Evolutionary conservation across 2,329 filamentous ascomycete genomes (phyloP), one percentile per base, ranked within the genome.

Genomic region (Emergomyces pasteurianus): DNA sequence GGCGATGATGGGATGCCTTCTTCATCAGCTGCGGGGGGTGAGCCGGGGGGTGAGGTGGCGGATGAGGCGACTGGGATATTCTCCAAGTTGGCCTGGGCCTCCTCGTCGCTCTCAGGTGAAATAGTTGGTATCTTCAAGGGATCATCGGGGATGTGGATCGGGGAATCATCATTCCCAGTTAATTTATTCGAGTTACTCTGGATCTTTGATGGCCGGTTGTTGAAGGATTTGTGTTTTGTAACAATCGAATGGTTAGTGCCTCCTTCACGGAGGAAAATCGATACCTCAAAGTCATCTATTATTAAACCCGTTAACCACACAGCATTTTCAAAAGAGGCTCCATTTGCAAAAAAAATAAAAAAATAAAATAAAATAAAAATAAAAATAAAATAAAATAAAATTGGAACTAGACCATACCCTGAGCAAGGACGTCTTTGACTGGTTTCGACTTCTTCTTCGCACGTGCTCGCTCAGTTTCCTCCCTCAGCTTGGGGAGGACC

Each of bases 251-350:
- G 94, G 16, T 91, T 85, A 2, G 88, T 92, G 58, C 84, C 86
- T 8, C 88, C 88, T 73, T 96, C 90, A 53, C 89, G 95, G 65
- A 99, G 79, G 75, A 96, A 97, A 65, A 99, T 88, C 43, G 91
- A 89, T 16, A 96, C 90, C 71, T 97, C 91, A 71, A 96, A 99
- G 67, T 96, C 92, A 74, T 96, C 92, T 94, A 67, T 60, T 49
- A 21, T 23, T n/a, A n/a, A 16, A n/a, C 26, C 12, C 31, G 31
- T 63, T 49, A 63, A 40, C 38, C 5, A 28, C 23, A 10, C 14
- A 21, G 18, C 43, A 34, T 8, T 49, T 31, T 42, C 36, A n/a
- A n/a, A 58, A 38, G 31, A 12, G n/a, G 23, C 12, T 14, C 7
- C 26, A 23, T 43, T 34, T 31, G 53, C 31, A 28, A 55, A 38